Evolutionary conservation across 768 basidiomycete species (phyloP).

Genomic region (Russula brevipes): DNA sequence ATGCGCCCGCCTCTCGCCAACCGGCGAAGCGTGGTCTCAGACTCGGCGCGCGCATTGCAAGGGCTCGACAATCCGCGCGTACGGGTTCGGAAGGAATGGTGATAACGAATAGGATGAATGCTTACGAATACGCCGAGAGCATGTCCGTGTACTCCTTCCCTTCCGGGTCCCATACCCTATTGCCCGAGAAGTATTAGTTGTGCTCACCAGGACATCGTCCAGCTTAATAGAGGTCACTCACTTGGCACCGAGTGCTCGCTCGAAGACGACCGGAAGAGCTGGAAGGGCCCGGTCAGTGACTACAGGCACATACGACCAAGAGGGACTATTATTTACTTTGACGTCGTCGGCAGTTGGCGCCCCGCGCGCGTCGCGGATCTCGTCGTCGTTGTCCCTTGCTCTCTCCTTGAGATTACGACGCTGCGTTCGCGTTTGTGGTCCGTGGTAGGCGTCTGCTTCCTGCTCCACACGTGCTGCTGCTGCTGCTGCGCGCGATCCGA

Average conservation of each 20-base stretch:
- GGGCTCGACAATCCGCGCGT: not conserved
- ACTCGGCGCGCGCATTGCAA: not conserved
- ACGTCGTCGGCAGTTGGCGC: slow-evolving; percentile 1
- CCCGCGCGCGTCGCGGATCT: not conserved
- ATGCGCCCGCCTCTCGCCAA: not conserved
- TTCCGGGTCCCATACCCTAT: slow-evolving; percentile 88
- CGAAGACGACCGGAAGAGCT: slow-evolving; percentile 82
- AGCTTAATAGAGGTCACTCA: slow-evolving; percentile 48
- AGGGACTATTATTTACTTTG: too few relatives aligned
- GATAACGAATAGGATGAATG: slow-evolving; percentile 22
- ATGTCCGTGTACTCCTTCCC: slow-evolving; percentile 96
- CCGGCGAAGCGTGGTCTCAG: not conserved
- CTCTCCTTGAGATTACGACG: slow-evolving; percentile 14
- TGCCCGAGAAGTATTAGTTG: slow-evolving; percentile 22
- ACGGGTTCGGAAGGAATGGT: slow-evolving; percentile 8
- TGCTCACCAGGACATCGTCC: slow-evolving; percentile 13
- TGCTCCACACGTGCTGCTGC: too few relatives aligned
- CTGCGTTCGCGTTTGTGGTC: not conserved
- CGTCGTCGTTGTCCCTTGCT: slow-evolving; percentile 3
- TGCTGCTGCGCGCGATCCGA: slow-evolving; percentile 10
- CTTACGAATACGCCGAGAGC: slow-evolving; percentile 95
- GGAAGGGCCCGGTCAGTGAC: too few relatives aligned
- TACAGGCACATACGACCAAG: too few relatives aligned
- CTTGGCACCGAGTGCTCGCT: slow-evolving; percentile 84
- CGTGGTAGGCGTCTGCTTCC: not conserved